Evolutionary conservation across 2,329 filamentous ascomycete genomes (phyloP).

Genomic region (Aspergillus proliferans): DNA sequence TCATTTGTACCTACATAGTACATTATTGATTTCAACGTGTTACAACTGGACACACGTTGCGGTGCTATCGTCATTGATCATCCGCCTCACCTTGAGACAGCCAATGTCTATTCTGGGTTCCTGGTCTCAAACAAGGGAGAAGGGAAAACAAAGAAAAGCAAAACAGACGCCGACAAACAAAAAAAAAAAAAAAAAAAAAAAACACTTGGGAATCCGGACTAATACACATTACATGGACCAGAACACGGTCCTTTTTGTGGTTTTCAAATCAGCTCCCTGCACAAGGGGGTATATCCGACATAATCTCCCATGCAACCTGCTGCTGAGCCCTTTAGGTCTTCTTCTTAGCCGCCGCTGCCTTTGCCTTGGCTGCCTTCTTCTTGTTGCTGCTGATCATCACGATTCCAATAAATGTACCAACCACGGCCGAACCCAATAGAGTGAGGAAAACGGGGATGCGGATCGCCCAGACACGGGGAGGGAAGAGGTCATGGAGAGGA

Average conservation of each 20-base stretch:
- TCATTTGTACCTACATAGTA: not conserved
- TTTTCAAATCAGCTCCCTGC: not conserved
- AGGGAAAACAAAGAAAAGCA: not conserved
- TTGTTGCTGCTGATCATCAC: conserved; percentile 99
- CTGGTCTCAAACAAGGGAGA: not conserved
- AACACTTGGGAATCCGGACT: too few relatives aligned
- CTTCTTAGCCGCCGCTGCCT: conserved; percentile 74
- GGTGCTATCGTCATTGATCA: not conserved
- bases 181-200: not conserved
- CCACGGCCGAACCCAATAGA: conserved; percentile 82
- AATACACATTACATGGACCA: too few relatives aligned
- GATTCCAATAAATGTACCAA: conserved; percentile 89
- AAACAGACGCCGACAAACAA: not conserved
- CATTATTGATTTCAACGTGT: not conserved
- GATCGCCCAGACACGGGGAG: conserved; percentile 96
- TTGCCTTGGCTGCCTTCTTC: conserved; percentile 94
- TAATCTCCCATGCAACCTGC: not conserved
- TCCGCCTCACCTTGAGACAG: not conserved
- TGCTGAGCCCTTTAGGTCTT: conserved; percentile 39
- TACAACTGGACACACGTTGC: not conserved
- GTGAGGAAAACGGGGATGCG: conserved; percentile 96
- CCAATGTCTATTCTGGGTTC: not conserved
- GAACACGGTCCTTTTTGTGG: not conserved
- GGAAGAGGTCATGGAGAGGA: conserved; percentile 89
- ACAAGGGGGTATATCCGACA: not conserved